Conservation (phyloP, 805 yeast genomes). For the Dipodascopsis uninucleata region DNA sequence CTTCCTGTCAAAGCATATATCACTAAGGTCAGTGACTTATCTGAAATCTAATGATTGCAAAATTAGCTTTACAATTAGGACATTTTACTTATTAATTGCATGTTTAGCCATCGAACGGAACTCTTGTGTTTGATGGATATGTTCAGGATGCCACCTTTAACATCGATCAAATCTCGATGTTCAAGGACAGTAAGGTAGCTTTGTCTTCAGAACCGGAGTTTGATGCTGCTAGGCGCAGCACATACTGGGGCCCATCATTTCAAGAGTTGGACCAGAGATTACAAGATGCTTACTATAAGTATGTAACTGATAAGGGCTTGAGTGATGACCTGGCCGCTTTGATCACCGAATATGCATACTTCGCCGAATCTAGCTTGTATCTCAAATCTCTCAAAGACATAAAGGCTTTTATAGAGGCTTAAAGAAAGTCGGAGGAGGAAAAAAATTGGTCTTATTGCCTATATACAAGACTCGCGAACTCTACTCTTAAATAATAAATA, state of each 20-base stretch:
- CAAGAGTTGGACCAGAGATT: constrained; percentile 18
- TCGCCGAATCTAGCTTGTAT: constrained; percentile 16
- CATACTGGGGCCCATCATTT: constrained; percentile 26
- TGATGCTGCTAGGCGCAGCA: constrained; percentile 5
- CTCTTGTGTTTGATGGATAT: constrained; percentile 11
- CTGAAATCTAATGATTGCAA: background rate
- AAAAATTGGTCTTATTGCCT: too few species aligned
- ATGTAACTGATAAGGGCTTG: constrained; percentile 16
- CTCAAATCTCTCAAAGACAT: constrained; percentile 10
- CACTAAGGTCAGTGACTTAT: constrained; percentile 13
- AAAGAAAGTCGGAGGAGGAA: background rate
- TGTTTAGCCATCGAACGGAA: constrained; percentile 9
- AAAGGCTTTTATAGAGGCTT: constrained; percentile 14
- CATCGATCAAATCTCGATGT: constrained; percentile 13
- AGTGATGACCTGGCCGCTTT: constrained; percentile 10
- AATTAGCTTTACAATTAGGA: background rate
- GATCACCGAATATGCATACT: constrained; percentile 14
- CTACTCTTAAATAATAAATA: too few species aligned
- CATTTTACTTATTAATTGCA: background rate
- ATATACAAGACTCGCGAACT: too few species aligned
- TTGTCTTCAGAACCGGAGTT: constrained; percentile 5
- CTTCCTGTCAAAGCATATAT: constrained; percentile 17
- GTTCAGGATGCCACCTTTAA: constrained; percentile 2
- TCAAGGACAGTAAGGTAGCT: constrained; percentile 14
- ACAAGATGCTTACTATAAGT: constrained; percentile 10